Conservation (phyloP, 148 eudicot genomes). For the Fagopyrum homotropicum region DNA sequence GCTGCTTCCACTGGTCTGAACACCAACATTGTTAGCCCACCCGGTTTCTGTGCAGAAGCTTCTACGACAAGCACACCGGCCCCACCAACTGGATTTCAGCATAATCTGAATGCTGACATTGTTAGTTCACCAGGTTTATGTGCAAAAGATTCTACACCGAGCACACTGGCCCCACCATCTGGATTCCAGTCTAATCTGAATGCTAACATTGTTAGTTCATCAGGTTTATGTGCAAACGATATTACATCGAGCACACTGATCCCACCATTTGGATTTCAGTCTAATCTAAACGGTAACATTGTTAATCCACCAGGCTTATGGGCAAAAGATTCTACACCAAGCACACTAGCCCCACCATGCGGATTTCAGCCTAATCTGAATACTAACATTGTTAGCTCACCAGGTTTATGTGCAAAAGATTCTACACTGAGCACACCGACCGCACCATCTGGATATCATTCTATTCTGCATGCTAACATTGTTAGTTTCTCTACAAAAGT, state of each 20-base stretch:
- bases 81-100: not conserved
- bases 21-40: not conserved
- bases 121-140: constrained; percentile 12
- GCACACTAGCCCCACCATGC: not conserved
- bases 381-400: not conserved
- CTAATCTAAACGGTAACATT: not conserved
- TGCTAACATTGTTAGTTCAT: not conserved
- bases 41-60: not conserved
- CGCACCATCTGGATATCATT: constrained; percentile 3
- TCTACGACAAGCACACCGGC: not conserved
- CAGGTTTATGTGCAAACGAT: not conserved
- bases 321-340: not conserved
- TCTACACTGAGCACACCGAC: constrained; percentile 20
- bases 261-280: not conserved
- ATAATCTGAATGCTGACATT: not conserved
- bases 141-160: constrained; percentile 16
- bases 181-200: not conserved
- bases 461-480: constrained; percentile 7
- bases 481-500: constrained; percentile 8
- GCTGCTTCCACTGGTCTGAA: not conserved
- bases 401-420: constrained; percentile 15
- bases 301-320: not conserved
- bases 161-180: constrained; percentile 17
- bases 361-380: too few relatives aligned
- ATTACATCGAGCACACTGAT: not conserved